phyloP scores from a whole-genome alignment of 2,329 filamentous ascomycete genomes.

The Fusarium brevicatenulatum region DNA sequence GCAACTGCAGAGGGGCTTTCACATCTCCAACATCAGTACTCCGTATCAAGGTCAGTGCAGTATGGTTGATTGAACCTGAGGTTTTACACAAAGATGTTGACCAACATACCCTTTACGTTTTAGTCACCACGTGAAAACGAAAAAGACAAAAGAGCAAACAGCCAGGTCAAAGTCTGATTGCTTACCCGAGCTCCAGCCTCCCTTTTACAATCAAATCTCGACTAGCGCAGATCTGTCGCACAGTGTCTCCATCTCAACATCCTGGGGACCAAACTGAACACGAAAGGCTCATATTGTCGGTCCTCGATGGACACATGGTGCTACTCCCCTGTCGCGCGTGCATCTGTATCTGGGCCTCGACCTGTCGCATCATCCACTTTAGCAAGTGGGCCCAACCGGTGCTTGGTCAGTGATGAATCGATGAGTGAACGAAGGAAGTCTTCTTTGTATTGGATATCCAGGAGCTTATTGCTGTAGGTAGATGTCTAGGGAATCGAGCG shows the following conservation, averaged over 20 bases:
- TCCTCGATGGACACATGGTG: conserved; percentile 37
- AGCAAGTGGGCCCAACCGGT: conserved; percentile 31
- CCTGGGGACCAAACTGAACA: conserved; percentile 42
- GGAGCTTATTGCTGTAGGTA: background rate
- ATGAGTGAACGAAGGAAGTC: conserved; percentile 25
- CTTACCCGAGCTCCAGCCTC: conserved; percentile 28
- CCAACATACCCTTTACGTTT: conserved; percentile 16
- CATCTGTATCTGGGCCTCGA: conserved; percentile 38
- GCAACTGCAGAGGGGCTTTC: background rate
- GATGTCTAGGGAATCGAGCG: background rate
- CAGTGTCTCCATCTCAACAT: conserved; percentile 33
- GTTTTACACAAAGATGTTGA: background rate
- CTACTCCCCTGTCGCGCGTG: conserved; percentile 39
- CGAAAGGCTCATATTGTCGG: conserved; percentile 35
- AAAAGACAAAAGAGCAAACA: background rate
- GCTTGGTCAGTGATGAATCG: conserved; percentile 2
- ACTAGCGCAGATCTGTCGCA: conserved; percentile 45
- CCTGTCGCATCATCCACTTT: conserved; percentile 43
- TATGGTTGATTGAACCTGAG: background rate
- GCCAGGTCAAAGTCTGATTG: conserved; percentile 6
- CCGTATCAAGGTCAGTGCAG: background rate
- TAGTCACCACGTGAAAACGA: conserved; percentile 14
- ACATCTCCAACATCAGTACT: background rate
- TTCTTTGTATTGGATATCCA: background rate
- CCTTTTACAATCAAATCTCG: conserved; percentile 44